Conservation (phyloP, 108 stramenopile species). For the Hondaea fermentalgiana region DNA sequence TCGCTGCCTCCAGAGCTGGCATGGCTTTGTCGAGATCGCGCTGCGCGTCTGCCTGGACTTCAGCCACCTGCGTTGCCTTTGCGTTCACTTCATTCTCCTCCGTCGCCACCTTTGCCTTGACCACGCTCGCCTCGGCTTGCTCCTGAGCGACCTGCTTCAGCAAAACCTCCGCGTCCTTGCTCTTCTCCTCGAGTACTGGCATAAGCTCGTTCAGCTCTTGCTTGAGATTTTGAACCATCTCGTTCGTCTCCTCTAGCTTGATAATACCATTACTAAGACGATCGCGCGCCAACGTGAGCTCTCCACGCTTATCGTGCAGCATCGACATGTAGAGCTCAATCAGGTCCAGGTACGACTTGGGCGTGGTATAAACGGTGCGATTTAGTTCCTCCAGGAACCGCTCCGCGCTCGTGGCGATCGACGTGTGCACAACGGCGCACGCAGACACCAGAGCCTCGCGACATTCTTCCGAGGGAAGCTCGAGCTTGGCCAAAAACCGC, state of each 20-base stretch:
- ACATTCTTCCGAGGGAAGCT: conserved; percentile 29
- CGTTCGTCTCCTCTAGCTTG: conserved; percentile 42
- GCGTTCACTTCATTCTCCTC: conserved; percentile 33
- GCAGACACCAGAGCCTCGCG: conserved; percentile 35
- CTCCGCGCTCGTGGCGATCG: conserved; percentile 24
- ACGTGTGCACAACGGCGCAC: conserved; percentile 40
- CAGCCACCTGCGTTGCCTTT: conserved; percentile 21
- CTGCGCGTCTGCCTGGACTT: conserved; percentile 37
- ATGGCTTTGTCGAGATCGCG: conserved; percentile 40
- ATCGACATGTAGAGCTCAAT: conserved; percentile 38
- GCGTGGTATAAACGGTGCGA: conserved; percentile 50
- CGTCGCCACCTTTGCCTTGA: conserved; percentile 32
- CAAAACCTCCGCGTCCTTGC: conserved; percentile 31
- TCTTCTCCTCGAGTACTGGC: conserved; percentile 39
- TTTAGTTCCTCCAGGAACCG: conserved; percentile 28
- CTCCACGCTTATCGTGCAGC: conserved; percentile 31
- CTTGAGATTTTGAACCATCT: conserved; percentile 42
- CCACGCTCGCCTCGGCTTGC: conserved; percentile 27
- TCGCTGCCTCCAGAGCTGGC: conserved; percentile 36
- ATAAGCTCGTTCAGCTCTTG: conserved; percentile 44
- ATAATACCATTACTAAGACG: conserved; percentile 38
- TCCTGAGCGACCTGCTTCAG: conserved; percentile 31
- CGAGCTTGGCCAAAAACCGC: conserved; percentile 27
- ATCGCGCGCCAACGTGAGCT: conserved; percentile 34
- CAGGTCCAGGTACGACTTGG: conserved; percentile 48